A percentile compares a stretch with the other conserved stretches of the same genome.
These are phyloP conservation scores for Aspergillus nomiae DNA, from an alignment of 2,329 filamentous ascomycete species.

Conservation along the genomic window DNA sequence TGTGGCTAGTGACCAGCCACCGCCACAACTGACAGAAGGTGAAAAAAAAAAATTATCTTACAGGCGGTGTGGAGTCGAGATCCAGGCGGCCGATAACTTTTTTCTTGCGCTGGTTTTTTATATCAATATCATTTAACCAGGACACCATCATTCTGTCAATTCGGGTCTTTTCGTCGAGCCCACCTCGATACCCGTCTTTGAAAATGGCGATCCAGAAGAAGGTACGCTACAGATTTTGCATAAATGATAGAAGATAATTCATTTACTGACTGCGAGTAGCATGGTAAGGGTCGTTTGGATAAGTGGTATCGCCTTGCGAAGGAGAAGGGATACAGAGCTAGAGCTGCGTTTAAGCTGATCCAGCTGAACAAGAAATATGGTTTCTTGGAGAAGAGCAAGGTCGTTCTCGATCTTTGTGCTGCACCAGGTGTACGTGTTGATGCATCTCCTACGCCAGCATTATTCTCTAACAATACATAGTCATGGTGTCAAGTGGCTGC, in stretches of 20 bases:
- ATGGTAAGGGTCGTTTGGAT: conserved; percentile 96
- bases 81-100: conserved; percentile 28
- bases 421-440: conserved; percentile 74
- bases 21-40: conserved; percentile 18
- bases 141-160: conserved; percentile 8
- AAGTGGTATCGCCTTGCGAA: conserved; percentile 99
- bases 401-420: conserved; percentile 94
- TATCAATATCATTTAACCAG: background rate
- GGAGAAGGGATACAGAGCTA: conserved; percentile 93
- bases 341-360: conserved; percentile 96
- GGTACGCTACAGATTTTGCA: conserved; percentile 38
- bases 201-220: conserved; percentile 97
- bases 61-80: conserved; percentile 15
- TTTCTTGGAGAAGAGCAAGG: conserved; percentile 95
- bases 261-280: conserved; percentile 49
- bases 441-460: background rate
- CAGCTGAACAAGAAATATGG: conserved; percentile 99
- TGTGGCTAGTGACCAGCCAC: conserved; percentile 17
- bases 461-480: conserved; percentile 43
- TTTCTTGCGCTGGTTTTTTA: conserved; percentile 26
- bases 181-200: conserved; percentile 23
- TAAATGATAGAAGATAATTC: background rate
- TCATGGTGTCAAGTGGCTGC: conserved; percentile 97
- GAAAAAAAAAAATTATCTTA: conserved; percentile 20
- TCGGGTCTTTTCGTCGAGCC: conserved; percentile 25